Evolutionary conservation across 306 rosid genomes (phyloP).

Genomic region (Lathyrus tuberosus): DNA sequence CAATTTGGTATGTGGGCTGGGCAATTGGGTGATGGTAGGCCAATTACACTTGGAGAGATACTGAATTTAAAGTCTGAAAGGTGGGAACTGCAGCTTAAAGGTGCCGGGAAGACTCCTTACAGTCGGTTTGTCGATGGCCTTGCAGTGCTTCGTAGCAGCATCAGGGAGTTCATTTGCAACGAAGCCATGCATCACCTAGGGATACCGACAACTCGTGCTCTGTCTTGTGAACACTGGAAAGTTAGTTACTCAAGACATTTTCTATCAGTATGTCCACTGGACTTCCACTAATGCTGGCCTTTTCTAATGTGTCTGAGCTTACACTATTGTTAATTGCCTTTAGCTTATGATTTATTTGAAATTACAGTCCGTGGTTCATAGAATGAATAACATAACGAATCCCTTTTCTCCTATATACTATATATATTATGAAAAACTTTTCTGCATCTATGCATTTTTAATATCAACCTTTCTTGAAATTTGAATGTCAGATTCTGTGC

Average conservation of each 20-base stretch:
- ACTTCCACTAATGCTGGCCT: constrained; percentile 16
- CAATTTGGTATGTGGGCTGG: constrained; percentile 99
- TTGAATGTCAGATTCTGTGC: neutral
- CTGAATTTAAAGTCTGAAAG: constrained; percentile 77
- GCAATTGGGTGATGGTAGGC: constrained; percentile 98
- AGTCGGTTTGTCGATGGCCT: constrained; percentile 98
- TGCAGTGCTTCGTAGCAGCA: constrained; percentile 97
- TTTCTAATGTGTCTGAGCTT: constrained; percentile 12
- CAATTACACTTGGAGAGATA: constrained; percentile 91
- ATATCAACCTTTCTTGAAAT: constrained; percentile 20
- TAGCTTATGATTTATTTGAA: constrained; percentile 12
- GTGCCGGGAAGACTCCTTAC: constrained; percentile 97
- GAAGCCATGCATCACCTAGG: constrained; percentile 97
- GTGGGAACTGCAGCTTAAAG: constrained; percentile 98
- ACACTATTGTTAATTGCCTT: neutral
- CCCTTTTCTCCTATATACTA: constrained; percentile 13
- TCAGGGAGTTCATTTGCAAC: constrained; percentile 96
- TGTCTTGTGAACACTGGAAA: constrained; percentile 94
- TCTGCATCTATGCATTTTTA: neutral
- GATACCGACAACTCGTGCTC: constrained; percentile 95
- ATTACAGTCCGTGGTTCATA: constrained; percentile 34
- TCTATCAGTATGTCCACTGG: constrained; percentile 75
- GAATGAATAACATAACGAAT: constrained; percentile 14
- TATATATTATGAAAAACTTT: neutral
- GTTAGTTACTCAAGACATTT: constrained; percentile 85